phyloP scores from a whole-genome alignment of 1,284 basidiomycete species.

The Heterobasidion parviporum region DNA sequence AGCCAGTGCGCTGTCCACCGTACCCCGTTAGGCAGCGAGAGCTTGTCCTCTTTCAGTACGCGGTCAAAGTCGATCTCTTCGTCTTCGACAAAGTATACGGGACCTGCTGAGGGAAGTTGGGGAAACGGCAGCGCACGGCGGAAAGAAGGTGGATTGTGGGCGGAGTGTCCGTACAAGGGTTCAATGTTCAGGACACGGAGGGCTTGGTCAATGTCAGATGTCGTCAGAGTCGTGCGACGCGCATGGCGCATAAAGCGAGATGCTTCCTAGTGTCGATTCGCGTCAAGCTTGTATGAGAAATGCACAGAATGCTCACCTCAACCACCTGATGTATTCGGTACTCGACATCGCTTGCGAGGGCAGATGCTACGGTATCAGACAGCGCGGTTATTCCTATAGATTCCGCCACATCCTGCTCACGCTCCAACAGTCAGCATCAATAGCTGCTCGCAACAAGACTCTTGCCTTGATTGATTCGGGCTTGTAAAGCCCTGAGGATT shows the following conservation, averaged over 20 bases:
- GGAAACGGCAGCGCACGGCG: conserved; percentile 65
- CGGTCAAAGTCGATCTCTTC: conserved; percentile 97
- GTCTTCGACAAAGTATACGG: conserved; percentile 91
- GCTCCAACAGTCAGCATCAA: neutral
- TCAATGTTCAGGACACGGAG: conserved; percentile 93
- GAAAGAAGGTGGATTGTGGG: conserved; percentile 66
- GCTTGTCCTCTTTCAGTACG: conserved; percentile 77
- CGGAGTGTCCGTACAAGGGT: conserved; percentile 74
- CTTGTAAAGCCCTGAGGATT: conserved; percentile 52
- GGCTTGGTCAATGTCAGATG: conserved; percentile 90
- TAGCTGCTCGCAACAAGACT: conserved; percentile 15
- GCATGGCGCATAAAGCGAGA: conserved; percentile 96
- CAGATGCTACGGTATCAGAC: conserved; percentile 73
- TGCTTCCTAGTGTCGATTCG: conserved; percentile 62
- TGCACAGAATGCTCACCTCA: conserved; percentile 46
- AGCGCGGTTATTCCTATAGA: conserved; percentile 77
- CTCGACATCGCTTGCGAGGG: conserved; percentile 93
- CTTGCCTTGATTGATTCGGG: conserved; percentile 51
- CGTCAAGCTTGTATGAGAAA: neutral
- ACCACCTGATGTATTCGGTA: conserved; percentile 92
- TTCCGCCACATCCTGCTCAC: conserved; percentile 82
- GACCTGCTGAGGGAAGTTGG: conserved; percentile 44
- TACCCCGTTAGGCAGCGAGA: conserved; percentile 67
- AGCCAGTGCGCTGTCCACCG: conserved; percentile 94
- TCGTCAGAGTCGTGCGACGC: conserved; percentile 79